A percentile compares a stretch with the other conserved stretches of the same genome.
These are phyloP conservation scores for Apiospora sp. DNA, from an alignment of 2,329 filamentous ascomycete species.

Conservation along the genomic window DNA sequence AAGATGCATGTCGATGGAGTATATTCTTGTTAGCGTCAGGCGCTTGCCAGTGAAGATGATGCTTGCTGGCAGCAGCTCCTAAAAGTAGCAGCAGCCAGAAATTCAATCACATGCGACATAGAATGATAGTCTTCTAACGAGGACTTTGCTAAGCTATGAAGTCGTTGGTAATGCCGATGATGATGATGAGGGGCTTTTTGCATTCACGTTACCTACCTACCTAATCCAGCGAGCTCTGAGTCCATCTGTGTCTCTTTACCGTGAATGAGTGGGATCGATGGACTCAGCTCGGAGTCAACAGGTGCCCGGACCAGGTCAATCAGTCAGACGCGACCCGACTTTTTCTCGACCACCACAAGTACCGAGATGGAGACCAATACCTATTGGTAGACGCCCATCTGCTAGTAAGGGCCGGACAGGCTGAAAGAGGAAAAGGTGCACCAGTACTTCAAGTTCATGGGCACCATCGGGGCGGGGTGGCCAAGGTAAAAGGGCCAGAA, in stretches of 20 bases:
- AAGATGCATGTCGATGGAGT: slow-evolving; percentile 12
- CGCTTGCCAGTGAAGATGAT: slow-evolving; percentile 13
- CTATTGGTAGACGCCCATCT: neutral
- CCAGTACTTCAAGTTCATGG: neutral
- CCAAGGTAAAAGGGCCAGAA: neutral
- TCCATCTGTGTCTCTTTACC: neutral
- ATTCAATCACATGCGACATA: slow-evolving; percentile 13
- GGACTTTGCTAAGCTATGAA: neutral
- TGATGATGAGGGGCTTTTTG: neutral
- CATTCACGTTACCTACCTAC: neutral
- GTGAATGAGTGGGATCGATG: neutral
- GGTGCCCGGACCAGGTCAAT: neutral
- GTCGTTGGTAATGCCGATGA: neutral
- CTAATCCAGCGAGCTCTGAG: neutral
- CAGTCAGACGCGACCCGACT: neutral
- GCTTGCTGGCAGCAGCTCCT: neutral
- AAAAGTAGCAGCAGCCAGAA: neutral
- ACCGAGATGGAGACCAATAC: neutral
- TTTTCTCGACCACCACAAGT: neutral
- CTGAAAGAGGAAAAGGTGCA: neutral
- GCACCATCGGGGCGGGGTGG: slow-evolving; percentile 27
- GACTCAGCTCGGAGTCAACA: neutral
- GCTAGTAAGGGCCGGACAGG: neutral
- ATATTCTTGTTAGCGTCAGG: neutral
- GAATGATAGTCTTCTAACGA: neutral